A percentile compares a stretch with the other conserved stretches of the same genome.
Evolutionary conservation across 2,329 filamentous ascomycete genomes (phyloP).

Genomic region (Alternaria postmessia): DNA sequence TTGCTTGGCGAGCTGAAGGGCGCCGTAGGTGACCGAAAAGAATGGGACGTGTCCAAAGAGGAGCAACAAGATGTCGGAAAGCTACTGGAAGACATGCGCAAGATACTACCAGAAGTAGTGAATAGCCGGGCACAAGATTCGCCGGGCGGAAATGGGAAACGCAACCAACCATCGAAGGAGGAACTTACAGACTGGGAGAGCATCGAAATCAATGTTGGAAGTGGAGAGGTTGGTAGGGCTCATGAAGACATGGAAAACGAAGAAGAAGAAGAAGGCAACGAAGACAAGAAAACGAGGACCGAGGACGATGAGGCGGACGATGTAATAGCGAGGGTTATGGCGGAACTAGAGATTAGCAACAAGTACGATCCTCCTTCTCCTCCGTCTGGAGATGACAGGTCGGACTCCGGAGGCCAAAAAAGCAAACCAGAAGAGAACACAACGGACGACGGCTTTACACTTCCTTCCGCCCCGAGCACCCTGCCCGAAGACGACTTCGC

Average conservation of each 20-base stretch:
- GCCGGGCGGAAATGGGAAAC: constrained; percentile 8
- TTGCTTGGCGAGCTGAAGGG: constrained; percentile 53
- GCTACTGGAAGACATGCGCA: constrained; percentile 53
- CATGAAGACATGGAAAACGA: constrained; percentile 29
- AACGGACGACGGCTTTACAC: constrained; percentile 30
- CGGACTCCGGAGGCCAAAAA: constrained; percentile 18
- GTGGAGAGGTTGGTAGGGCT: constrained; percentile 28
- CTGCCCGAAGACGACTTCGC: constrained; percentile 38
- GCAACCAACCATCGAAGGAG: constrained; percentile 15
- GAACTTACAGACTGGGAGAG: constrained; percentile 43
- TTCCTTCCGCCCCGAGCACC: constrained; percentile 56
- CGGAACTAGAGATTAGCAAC: constrained; percentile 55
- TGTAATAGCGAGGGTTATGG: constrained; percentile 56
- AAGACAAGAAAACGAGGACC: constrained; percentile 33
- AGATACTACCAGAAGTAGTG: constrained; percentile 48
- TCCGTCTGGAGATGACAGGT: constrained; percentile 24
- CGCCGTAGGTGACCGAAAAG: constrained; percentile 39
- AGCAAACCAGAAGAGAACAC: constrained; percentile 8
- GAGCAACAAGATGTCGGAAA: constrained; percentile 54
- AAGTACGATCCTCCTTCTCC: constrained; percentile 47
- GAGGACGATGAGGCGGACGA: constrained; percentile 56
- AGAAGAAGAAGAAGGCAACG: constrained; percentile 21
- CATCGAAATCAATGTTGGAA: constrained; percentile 42
- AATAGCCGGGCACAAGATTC: constrained; percentile 19
- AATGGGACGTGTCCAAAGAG: constrained; percentile 51